Evolutionary conservation across 1,284 basidiomycete genomes (phyloP).

Genomic region (Phaffia rhodozyma): DNA sequence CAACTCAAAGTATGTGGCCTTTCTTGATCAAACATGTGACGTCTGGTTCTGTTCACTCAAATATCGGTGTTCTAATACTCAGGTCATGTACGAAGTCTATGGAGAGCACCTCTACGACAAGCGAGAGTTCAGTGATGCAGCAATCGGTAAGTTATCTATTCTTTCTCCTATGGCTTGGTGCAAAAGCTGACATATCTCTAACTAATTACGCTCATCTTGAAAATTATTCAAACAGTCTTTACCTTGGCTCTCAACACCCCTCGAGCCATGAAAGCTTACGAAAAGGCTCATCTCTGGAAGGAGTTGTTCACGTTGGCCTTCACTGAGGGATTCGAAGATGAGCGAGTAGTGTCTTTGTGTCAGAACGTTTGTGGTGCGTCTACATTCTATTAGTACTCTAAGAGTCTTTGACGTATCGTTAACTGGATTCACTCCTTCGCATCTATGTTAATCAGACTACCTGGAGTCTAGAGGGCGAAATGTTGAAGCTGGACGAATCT

Average conservation of each 20-base stretch:
- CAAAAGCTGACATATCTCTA: not conserved
- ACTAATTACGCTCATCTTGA: not conserved
- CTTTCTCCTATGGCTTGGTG: not conserved
- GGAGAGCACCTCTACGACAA: slow-evolving; percentile 81
- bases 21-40: not conserved
- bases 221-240: slow-evolving; percentile 46
- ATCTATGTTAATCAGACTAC: slow-evolving; percentile 46
- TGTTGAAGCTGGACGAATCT: slow-evolving; percentile 65
- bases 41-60: not conserved
- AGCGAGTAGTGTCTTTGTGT: slow-evolving; percentile 53
- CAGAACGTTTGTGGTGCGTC: slow-evolving; percentile 60
- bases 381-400: slow-evolving; percentile 1
- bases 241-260: slow-evolving; percentile 47
- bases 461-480: slow-evolving; percentile 64
- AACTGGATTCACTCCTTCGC: slow-evolving; percentile 3
- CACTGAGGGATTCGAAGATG: slow-evolving; percentile 33
- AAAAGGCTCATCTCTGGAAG: slow-evolving; percentile 76
- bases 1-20: slow-evolving; percentile 47
- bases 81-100: slow-evolving; percentile 61
- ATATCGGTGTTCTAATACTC: slow-evolving; percentile 6
- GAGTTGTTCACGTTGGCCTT: slow-evolving; percentile 73
- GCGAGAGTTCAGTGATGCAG: slow-evolving; percentile 72
- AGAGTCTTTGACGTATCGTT: not conserved
- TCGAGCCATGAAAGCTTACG: slow-evolving; percentile 74
- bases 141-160: slow-evolving; percentile 46